Conservation (phyloP, 2,329 filamentous ascomycete species). For the Leptographium radiaticola region DNA sequence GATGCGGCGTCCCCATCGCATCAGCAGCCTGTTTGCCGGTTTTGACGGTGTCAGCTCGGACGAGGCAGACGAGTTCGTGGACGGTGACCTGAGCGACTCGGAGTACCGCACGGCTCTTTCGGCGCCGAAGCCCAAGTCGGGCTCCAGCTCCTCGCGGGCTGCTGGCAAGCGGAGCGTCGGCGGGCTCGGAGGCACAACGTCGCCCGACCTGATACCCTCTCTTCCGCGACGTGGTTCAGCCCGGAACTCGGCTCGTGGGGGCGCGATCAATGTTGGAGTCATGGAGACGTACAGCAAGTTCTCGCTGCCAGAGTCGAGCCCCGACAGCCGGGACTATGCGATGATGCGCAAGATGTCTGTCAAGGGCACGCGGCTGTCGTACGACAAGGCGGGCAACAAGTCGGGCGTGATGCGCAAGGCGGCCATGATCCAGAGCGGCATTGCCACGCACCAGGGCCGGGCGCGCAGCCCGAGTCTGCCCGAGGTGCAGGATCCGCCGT, state of each 20-base stretch:
- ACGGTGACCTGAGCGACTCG: constrained; percentile 49
- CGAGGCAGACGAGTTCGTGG: constrained; percentile 49
- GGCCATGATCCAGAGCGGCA: constrained; percentile 68
- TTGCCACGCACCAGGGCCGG: constrained; percentile 52
- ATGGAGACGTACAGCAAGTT: constrained; percentile 34
- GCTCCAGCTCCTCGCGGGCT: constrained; percentile 15
- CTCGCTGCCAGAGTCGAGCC: constrained; percentile 19
- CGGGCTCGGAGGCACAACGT: constrained; percentile 22
- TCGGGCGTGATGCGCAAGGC: constrained; percentile 59
- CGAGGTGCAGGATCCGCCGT: constrained; percentile 58
- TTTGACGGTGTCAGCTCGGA: constrained; percentile 63
- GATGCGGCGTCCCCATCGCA: constrained; percentile 56
- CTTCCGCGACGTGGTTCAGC: constrained; percentile 5
- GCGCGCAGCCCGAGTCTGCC: constrained; percentile 52
- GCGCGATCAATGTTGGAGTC: constrained; percentile 20
- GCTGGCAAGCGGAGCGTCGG: constrained; percentile 27
- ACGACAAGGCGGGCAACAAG: constrained; percentile 28
- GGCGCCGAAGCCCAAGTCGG: constrained; percentile 41
- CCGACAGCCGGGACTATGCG: constrained; percentile 15
- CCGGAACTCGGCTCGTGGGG: constrained; percentile 14
- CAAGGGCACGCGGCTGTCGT: constrained; percentile 18
- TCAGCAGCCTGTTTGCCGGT: constrained; percentile 76
- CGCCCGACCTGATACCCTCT: constrained; percentile 25
- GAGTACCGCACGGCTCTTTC: constrained; percentile 55
- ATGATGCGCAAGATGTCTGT: constrained; percentile 18